Evolutionary conservation across 441 rosid genomes (phyloP).

Genomic region (Francoa sonchifolia): DNA sequence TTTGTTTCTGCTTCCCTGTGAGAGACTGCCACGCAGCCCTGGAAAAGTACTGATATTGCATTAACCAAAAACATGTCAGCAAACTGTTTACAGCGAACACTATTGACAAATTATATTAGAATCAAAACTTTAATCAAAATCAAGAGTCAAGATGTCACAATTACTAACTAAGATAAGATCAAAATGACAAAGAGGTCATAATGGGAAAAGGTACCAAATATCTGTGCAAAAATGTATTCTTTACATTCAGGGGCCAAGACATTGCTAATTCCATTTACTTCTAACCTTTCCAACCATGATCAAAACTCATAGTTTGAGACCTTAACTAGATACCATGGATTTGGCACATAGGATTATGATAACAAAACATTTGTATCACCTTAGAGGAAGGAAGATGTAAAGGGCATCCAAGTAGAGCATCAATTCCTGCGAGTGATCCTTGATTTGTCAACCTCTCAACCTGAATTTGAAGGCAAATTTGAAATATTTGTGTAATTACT

Average conservation of each 20-base stretch:
- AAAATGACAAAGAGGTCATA: too few relatives aligned
- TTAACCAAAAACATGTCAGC: constrained; percentile 21
- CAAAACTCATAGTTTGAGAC: not conserved
- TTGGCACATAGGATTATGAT: too few relatives aligned
- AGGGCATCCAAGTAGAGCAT: constrained; percentile 89
- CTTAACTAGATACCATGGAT: too few relatives aligned
- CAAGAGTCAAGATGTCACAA: too few relatives aligned
- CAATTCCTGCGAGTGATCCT: constrained; percentile 81
- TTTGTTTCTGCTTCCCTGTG: constrained; percentile 55
- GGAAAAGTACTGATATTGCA: constrained; percentile 46
- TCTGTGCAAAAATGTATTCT: too few relatives aligned
- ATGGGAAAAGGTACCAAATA: too few relatives aligned
- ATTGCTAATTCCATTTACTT: too few relatives aligned
- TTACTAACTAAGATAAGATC: not conserved
- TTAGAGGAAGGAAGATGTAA: constrained; percentile 71
- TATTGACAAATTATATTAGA: not conserved
- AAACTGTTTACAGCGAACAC: constrained; percentile 10
- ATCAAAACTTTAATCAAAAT: not conserved
- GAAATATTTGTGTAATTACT: constrained; percentile 9
- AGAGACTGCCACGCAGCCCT: constrained; percentile 46
- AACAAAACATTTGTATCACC: constrained; percentile 45
- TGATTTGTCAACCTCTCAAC: constrained; percentile 66
- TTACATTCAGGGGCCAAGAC: too few relatives aligned
- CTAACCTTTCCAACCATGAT: too few relatives aligned
- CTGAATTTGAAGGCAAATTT: constrained; percentile 24